Percentiles rank a stretch among this genome's conserved stretches.
These are phyloP conservation scores for Fraxinus ornus DNA, from an alignment of 305 asterid genomes.

Conservation along the genomic window DNA sequence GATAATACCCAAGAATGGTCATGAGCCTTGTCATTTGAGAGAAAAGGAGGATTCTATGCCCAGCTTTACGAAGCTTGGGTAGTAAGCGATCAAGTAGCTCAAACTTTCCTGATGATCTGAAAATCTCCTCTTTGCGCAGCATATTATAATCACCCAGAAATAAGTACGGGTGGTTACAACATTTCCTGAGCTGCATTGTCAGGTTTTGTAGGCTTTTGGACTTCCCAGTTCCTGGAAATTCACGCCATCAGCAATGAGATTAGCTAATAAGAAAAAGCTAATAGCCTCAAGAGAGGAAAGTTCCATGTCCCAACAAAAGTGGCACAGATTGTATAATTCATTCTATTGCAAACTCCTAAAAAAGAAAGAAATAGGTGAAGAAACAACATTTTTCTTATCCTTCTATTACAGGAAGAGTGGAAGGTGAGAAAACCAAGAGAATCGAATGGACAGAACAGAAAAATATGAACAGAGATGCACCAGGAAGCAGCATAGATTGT, in stretches of 20 bases:
- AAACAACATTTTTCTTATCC: background rate
- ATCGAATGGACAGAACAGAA: background rate
- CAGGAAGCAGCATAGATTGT: background rate
- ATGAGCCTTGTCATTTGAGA: constrained; percentile 97
- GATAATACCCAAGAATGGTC: constrained; percentile 91
- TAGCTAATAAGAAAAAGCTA: background rate
- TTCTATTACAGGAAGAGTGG: background rate
- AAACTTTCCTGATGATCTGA: constrained; percentile 88
- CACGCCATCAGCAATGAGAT: constrained; percentile 19
- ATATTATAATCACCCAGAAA: constrained; percentile 62
- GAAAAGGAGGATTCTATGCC: constrained; percentile 91
- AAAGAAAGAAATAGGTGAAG: background rate
- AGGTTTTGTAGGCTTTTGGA: constrained; percentile 79
- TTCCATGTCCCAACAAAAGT: background rate
- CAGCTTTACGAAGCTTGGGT: constrained; percentile 87
- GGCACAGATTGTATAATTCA: background rate
- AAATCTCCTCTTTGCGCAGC: constrained; percentile 69
- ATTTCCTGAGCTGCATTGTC: constrained; percentile 93
- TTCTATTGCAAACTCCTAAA: background rate
- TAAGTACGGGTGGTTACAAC: constrained; percentile 96
- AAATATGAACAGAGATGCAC: background rate
- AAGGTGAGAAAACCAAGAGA: background rate
- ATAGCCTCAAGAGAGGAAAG: background rate
- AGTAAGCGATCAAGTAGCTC: constrained; percentile 96
- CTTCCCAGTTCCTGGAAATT: constrained; percentile 68